These are phyloP conservation scores for Agaricus subrufescens DNA, from an alignment of 768 basidiomycete species.

Conservation along the genomic window DNA sequence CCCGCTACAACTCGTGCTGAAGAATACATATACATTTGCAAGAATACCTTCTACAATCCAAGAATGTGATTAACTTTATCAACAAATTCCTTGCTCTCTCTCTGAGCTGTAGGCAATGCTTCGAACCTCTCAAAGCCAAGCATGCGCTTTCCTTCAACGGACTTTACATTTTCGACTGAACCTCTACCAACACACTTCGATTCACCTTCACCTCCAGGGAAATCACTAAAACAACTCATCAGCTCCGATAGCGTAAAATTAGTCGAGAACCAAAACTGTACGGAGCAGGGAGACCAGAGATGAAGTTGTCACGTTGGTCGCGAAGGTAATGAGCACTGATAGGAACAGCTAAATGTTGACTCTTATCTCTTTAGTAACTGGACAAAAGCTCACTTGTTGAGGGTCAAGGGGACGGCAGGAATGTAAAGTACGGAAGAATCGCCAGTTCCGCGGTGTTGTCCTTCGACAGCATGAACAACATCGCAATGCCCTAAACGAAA, in stretches of 20 bases:
- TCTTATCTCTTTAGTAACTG: neutral
- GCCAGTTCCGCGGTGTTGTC: conserved; percentile 35
- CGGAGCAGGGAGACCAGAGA: conserved; percentile 46
- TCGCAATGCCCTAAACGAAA: conserved; percentile 54
- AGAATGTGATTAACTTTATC: conserved; percentile 17
- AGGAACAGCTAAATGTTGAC: neutral
- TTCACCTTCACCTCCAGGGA: conserved; percentile 50
- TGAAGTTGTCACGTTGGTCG: conserved; percentile 43
- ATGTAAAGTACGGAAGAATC: conserved; percentile 58
- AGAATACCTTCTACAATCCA: conserved; percentile 1
- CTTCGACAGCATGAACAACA: conserved; percentile 51
- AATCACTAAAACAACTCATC: conserved; percentile 24
- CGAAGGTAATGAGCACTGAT: conserved; percentile 43
- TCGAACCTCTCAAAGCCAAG: conserved; percentile 39
- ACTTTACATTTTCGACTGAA: conserved; percentile 26
- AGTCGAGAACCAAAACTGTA: conserved; percentile 18
- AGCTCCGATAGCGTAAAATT: neutral
- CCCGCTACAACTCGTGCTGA: neutral
- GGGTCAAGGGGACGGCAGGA: conserved; percentile 46
- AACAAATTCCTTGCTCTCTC: conserved; percentile 9
- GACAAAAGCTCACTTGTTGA: conserved; percentile 54
- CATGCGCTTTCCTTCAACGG: conserved; percentile 29
- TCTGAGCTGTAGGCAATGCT: neutral
- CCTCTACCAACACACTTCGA: conserved; percentile 36
- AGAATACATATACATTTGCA: no score